A percentile compares a stretch with the other conserved stretches of the same genome.
Conservation (phyloP, 2,329 filamentous ascomycete species). For the Penicillium capsulatum region DNA sequence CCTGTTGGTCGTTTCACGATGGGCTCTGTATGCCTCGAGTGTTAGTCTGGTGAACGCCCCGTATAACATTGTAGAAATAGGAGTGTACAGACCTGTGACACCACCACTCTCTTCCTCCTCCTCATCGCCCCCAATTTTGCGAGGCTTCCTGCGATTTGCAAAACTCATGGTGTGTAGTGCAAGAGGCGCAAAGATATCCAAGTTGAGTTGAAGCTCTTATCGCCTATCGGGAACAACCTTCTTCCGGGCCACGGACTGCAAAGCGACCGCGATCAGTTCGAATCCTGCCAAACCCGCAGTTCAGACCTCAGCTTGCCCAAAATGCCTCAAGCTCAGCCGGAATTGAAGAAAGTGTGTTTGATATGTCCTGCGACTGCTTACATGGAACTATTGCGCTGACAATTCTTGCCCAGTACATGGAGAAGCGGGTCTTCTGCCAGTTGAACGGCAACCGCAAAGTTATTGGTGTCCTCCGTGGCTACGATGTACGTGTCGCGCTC, state of each 20-base stretch:
- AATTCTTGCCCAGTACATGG: slow-evolving; percentile 70
- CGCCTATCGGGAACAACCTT: slow-evolving; percentile 33
- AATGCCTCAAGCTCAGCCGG: slow-evolving; percentile 98
- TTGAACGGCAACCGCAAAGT: slow-evolving; percentile 97
- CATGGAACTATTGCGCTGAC: slow-evolving; percentile 12
- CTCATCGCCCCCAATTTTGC: slow-evolving; percentile 71
- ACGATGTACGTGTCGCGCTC: slow-evolving; percentile 67
- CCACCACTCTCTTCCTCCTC: slow-evolving; percentile 50
- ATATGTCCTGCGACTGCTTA: neutral
- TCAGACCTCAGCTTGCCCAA: slow-evolving; percentile 41
- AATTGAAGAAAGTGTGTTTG: slow-evolving; percentile 84
- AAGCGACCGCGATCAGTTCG: slow-evolving; percentile 23
- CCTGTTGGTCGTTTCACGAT: slow-evolving; percentile 52
- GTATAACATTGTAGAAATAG: neutral
- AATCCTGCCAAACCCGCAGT: slow-evolving; percentile 21
- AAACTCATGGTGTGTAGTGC: slow-evolving; percentile 49
- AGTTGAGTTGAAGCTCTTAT: slow-evolving; percentile 19
- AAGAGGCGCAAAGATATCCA: too few species aligned
- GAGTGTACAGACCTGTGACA: slow-evolving; percentile 41
- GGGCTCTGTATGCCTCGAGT: slow-evolving; percentile 30
- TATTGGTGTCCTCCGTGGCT: slow-evolving; percentile 87
- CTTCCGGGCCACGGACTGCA: slow-evolving; percentile 32
- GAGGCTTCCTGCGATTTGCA: slow-evolving; percentile 61
- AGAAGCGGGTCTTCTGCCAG: slow-evolving; percentile 97
- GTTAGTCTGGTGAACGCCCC: slow-evolving; percentile 1